A percentile compares a stretch with the other conserved stretches of the same genome.
phyloP scores from a whole-genome alignment of 1,284 basidiomycete genomes.

The Taiwanofungus camphoratus region DNA sequence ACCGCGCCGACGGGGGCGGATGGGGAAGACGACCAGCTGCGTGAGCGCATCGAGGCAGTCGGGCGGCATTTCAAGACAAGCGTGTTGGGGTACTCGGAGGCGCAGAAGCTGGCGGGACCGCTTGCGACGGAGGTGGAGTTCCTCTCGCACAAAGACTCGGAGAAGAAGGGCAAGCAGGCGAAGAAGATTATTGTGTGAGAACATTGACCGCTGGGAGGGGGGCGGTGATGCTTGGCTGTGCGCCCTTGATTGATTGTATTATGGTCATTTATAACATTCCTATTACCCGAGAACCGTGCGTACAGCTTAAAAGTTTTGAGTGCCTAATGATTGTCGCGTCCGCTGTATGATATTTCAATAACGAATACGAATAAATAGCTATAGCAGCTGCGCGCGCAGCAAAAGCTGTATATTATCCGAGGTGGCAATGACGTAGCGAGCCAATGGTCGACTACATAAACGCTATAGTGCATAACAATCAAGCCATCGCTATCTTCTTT shows the following conservation, averaged over 20 bases:
- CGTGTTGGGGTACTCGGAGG: constrained; percentile 78
- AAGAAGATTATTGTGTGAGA: constrained; percentile 74
- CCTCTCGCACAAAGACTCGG: constrained; percentile 89
- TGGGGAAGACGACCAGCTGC: constrained; percentile 38
- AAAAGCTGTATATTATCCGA: not conserved
- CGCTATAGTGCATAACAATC: not conserved
- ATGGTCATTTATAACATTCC: constrained; percentile 18
- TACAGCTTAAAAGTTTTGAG: too few species aligned
- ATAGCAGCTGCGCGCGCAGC: constrained; percentile 1
- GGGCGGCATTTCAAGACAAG: constrained; percentile 86
- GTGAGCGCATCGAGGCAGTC: constrained; percentile 55
- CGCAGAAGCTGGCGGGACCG: constrained; percentile 72
- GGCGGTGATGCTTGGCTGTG: constrained; percentile 12
- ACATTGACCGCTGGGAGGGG: constrained; percentile 5
- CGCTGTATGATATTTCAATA: too few species aligned
- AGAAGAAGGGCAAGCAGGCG: constrained; percentile 85
- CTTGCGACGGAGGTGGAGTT: constrained; percentile 93
- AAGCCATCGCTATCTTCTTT: constrained; percentile 1
- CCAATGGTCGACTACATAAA: constrained; percentile 2
- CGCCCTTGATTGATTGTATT: constrained; percentile 15
- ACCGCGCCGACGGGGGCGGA: constrained; percentile 51
- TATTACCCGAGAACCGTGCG: too few species aligned
- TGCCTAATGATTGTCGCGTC: constrained; percentile 1
- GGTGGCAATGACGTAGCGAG: constrained; percentile 5
- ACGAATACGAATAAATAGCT: too few species aligned